A percentile compares a stretch with the other conserved stretches of the same genome.
These are phyloP conservation scores for Balakata baccata DNA, from an alignment of 345 rosid genomes.

Conservation along the genomic window DNA sequence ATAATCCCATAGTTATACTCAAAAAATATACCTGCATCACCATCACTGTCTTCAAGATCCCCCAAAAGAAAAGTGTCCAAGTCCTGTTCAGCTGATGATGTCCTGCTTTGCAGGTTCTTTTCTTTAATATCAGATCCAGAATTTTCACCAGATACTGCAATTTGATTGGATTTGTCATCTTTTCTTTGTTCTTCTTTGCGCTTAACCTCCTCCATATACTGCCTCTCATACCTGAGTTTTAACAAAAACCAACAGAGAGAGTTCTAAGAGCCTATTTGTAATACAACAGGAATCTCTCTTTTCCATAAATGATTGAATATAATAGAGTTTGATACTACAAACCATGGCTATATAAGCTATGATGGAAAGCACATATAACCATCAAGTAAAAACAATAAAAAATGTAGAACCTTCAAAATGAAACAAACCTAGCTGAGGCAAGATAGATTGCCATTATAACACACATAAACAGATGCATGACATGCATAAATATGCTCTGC, in stretches of 20 bases:
- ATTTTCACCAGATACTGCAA: conserved; percentile 31
- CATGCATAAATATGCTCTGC: background rate
- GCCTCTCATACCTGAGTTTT: conserved; percentile 45
- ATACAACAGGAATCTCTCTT: too few relatives aligned
- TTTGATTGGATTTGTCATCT: conserved; percentile 49
- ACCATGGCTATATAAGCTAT: too few relatives aligned
- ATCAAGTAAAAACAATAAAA: conserved; percentile 8
- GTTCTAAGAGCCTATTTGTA: background rate
- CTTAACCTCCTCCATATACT: conserved; percentile 67
- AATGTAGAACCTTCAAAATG: background rate
- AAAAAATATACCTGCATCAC: conserved; percentile 53
- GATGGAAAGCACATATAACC: too few relatives aligned
- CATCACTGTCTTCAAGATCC: conserved; percentile 87
- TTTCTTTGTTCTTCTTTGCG: conserved; percentile 53
- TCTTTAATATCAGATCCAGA: conserved; percentile 33
- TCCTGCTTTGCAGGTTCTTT: conserved; percentile 42
- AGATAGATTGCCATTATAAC: background rate
- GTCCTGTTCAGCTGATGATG: conserved; percentile 71
- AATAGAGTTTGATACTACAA: too few relatives aligned
- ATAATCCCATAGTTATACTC: background rate
- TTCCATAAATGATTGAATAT: too few relatives aligned
- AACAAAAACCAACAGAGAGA: background rate
- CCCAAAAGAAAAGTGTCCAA: conserved; percentile 86
- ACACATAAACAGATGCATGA: background rate
- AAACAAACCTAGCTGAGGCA: conserved; percentile 1